phyloP scores from a whole-genome alignment of 1,139 yeast genomes.

The Taphrina communis region DNA sequence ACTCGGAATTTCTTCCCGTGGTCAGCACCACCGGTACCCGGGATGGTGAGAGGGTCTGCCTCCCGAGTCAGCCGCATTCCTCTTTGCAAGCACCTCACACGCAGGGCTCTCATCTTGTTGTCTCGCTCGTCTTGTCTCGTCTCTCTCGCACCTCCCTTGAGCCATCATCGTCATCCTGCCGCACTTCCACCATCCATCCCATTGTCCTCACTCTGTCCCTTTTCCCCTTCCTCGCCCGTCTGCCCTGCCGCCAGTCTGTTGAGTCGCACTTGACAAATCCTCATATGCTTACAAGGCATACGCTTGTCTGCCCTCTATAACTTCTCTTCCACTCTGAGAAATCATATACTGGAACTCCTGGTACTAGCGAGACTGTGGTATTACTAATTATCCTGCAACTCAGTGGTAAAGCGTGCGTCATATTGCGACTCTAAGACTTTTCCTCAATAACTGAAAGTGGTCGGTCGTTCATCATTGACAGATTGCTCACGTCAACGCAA shows the following conservation, averaged over 20 bases:
- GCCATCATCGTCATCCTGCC: slow-evolving; percentile 23
- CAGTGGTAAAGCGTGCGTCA: not conserved
- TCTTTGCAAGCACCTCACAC: not conserved
- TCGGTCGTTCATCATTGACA: not conserved
- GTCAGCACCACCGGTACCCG: not conserved
- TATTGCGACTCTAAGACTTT: slow-evolving; percentile 6
- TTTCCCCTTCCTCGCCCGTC: not conserved
- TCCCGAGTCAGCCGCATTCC: not conserved
- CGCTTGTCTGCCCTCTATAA: not conserved
- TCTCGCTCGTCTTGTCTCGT: slow-evolving; percentile 2
- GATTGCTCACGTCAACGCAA: not conserved
- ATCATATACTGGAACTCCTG: not conserved
- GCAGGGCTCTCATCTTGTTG: not conserved
- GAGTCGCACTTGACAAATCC: no score
- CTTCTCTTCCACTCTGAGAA: not conserved
- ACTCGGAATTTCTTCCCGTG: no score
- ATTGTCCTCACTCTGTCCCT: slow-evolving; percentile 1
- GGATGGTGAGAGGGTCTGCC: not conserved
- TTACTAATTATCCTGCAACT: not conserved
- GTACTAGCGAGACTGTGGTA: not conserved
- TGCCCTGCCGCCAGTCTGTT: not conserved
- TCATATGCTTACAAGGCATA: no score
- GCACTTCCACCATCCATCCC: slow-evolving; percentile 3
- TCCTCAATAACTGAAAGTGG: no score
- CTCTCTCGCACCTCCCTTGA: not conserved